Conservation (phyloP, 768 basidiomycete species). For the Agrocybe praecox region DNA sequence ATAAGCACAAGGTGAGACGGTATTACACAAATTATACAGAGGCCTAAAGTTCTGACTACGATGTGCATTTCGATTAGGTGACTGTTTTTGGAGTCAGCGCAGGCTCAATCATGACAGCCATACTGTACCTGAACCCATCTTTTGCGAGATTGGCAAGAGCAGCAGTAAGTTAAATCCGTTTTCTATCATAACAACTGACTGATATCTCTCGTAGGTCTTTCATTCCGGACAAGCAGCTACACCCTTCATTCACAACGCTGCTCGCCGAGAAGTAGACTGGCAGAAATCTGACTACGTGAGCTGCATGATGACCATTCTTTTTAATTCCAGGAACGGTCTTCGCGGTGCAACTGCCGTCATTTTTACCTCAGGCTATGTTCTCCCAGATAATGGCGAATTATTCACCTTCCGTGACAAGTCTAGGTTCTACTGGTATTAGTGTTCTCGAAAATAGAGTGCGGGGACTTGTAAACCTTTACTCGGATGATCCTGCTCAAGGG, state of each 20-base stretch:
- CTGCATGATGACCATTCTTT: too few relatives aligned
- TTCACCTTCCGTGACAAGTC: neutral
- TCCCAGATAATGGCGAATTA: neutral
- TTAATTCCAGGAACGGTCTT: neutral
- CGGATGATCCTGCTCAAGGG: neutral
- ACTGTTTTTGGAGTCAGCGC: constrained; percentile 58
- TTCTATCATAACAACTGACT: neutral
- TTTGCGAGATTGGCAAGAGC: constrained; percentile 34
- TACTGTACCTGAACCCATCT: constrained; percentile 37
- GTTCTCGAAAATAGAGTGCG: neutral
- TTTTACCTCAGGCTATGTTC: neutral
- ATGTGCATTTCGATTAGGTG: constrained; percentile 31
- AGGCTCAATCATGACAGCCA: constrained; percentile 47
- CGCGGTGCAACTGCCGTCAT: neutral
- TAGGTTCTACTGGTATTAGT: neutral
- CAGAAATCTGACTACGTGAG: neutral
- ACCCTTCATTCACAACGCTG: neutral
- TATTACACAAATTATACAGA: neutral
- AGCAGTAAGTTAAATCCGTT: constrained; percentile 20
- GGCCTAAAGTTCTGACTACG: neutral
- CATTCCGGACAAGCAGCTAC: neutral
- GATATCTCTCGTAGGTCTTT: neutral
- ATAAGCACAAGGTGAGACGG: constrained; percentile 26
- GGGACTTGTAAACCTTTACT: neutral
- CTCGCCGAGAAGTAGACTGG: neutral